Percentiles rank a stretch among this genome's conserved stretches.
Conservation (phyloP, 331 rosid species). For the Quercus tomentella region DNA sequence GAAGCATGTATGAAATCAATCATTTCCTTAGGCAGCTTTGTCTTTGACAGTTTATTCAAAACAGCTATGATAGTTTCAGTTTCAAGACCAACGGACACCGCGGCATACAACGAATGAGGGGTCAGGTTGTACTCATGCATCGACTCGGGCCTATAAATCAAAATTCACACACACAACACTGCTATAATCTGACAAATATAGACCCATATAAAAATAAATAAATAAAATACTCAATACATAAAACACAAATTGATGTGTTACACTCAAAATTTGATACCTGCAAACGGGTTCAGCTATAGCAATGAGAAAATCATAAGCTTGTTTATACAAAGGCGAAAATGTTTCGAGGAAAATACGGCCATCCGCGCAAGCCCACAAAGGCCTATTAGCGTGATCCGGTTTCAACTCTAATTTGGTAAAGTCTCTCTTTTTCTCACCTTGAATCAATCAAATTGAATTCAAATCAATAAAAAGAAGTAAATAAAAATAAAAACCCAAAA, state of each 20-base stretch:
- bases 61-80: constrained; percentile 77
- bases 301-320: constrained; percentile 89
- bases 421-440: constrained; percentile 56
- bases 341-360: constrained; percentile 94
- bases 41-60: constrained; percentile 76
- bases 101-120: constrained; percentile 87
- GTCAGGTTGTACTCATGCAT: constrained; percentile 94
- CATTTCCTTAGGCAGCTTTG: constrained; percentile 93
- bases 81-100: constrained; percentile 87
- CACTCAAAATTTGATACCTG: constrained; percentile 40
- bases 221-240: background rate
- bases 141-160: constrained; percentile 72
- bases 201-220: background rate
- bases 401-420: constrained; percentile 78
- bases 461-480: background rate
- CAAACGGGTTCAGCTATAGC: constrained; percentile 95
- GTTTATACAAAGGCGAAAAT: constrained; percentile 76
- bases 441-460: constrained; percentile 12
- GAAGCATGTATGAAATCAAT: constrained; percentile 74
- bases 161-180: constrained; percentile 2
- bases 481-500: background rate
- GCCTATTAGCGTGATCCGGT: constrained; percentile 76
- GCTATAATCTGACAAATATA: background rate
- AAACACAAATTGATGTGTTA: background rate
- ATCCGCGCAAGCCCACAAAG: constrained; percentile 88